Evolutionary conservation across 202 grass and related monocot genomes (phyloP), one percentile per base, ranked within the genome.

Genomic region (Carex arenaria): DNA sequence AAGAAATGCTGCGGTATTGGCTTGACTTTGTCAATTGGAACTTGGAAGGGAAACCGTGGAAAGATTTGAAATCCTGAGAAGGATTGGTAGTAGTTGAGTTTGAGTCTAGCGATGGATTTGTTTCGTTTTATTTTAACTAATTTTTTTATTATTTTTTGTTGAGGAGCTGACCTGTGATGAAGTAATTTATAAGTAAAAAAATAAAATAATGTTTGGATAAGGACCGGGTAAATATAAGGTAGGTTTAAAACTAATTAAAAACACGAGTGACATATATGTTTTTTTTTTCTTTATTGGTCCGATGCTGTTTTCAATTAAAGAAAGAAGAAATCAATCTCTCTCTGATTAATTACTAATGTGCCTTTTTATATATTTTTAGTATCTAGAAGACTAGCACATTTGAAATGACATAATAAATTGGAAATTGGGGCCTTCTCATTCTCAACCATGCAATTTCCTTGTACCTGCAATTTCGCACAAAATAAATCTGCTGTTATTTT

Each of bases 11-110:
- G 60, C 4, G 3, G 43, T 49, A 51, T 62, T 63, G 40, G 38
- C 38, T 81, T 81, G 79, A 81, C 80, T 82, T 82, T 82, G 60
- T 81, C 57, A 64, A 68, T 54, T 69, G 23, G 45, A 82, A 55
- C 22, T 53, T 56, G 22, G 26, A 82, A 55, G 23, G 57, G 42
- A 67, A 65, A 68, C 60, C 43, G 20, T 56, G 45, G 42, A 53
- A 52, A 68, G 5, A 68, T 56, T 10, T 81, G 34, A 66, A 81
- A 81, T 52, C 22, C 22, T 67, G 80, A 82, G 30, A 68, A 69
- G 19, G 80, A 69, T 34, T 34, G 80, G 80, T 49, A 67, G 80
- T 82, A 23, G 80, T 69, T 82, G 80, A 78, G 73, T 57, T 69
- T 82, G 80, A 78, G 73, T 57, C 53, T 57, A 59, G 30, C 28